Base-by-base conservation (phyloP, 805 yeast species). In the Sungouiella thailandica region DNA sequence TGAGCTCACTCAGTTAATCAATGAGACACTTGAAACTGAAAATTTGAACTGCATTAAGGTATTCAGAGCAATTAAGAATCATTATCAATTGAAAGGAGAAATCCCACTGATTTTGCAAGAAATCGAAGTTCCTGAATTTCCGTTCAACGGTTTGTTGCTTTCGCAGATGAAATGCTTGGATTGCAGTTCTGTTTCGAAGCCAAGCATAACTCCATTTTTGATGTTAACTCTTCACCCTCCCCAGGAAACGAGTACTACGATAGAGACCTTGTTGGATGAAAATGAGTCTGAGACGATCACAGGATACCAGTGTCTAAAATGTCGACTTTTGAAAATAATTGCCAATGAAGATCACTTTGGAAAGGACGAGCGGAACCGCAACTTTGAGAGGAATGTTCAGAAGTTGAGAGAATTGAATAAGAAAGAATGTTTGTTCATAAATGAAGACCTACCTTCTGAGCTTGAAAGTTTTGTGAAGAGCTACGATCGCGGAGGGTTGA, bases 201-300 rank as follows among this genome's bases (percentile, higher is more conserved):
- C 80, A 4, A 67, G 61, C 29, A 65, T 70, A 40, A 68, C 78
- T 15, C 76, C 82, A 8, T 83, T 83, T 57, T 62, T 78, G 40
- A 84, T 89, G 44, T 58, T 82, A 23, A 84, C 96, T 1, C 58
- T 88, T 31, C 78, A 78, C 33, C 79, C 86, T 0, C 97, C 97
- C 0, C 82, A 73, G 40, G 55, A 57, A 17, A 23, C 38, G 2
- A 52, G 66, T 9, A 69, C 77, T 0, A 57, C 64, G 2, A 54
- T 89, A 25, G 69, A 68, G 2, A 70, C 70, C 1, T 61, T 90
- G 47, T 57, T 89, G 16, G 62, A 64, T 23, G 68, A 71, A 9
- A 73, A 72, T 43, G 78, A 78, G 43, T 63, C 72, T 2, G 93
- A 87, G 37, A 76, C 83, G 3, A 78, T 80, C 29, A 85, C 82